phyloP scores from a whole-genome alignment of 2,329 filamentous ascomycete species.

The Fusarium sp. region DNA sequence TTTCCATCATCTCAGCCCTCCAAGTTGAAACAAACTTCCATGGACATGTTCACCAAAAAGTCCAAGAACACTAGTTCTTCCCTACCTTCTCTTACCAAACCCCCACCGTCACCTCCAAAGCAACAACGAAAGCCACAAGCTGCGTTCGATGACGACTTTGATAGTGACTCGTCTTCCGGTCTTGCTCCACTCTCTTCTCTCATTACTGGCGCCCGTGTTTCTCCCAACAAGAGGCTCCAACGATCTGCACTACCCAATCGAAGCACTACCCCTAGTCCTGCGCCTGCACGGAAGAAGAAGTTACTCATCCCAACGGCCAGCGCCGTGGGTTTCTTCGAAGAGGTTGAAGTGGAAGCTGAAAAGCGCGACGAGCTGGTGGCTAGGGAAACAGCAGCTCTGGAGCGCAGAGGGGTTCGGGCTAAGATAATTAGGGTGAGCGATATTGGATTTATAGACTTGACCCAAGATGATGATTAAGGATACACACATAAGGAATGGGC shows the following conservation, averaged over 20 bases:
- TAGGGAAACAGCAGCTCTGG: conserved; percentile 36
- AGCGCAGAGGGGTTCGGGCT: conserved; percentile 31
- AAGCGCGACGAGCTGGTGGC: conserved; percentile 47
- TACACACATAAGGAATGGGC: background rate
- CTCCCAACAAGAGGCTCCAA: conserved; percentile 29
- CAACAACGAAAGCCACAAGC: background rate
- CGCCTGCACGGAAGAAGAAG: conserved; percentile 53
- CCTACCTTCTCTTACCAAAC: conserved; percentile 19
- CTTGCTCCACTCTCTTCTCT: conserved; percentile 36
- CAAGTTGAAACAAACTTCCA: conserved; percentile 53
- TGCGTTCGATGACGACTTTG: conserved; percentile 10
- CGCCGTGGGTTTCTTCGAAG: conserved; percentile 57
- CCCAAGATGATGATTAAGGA: conserved; percentile 47
- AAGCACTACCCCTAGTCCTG: conserved; percentile 31
- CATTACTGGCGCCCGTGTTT: conserved; percentile 15
- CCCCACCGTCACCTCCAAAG: background rate
- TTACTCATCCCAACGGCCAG: conserved; percentile 56
- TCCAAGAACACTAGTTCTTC: conserved; percentile 14
- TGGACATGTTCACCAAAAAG: conserved; percentile 49
- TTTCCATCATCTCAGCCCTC: conserved; percentile 21
- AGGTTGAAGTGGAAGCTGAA: conserved; percentile 46
- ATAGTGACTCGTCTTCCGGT: conserved; percentile 39
- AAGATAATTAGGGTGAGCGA: conserved; percentile 51
- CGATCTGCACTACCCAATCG: background rate
- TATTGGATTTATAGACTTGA: conserved; percentile 54